Percentiles rank a stretch among this genome's conserved stretches.
These are phyloP conservation scores for Yamadazyma sp. DNA, from an alignment of 1,139 yeast species.

Conservation along the genomic window DNA sequence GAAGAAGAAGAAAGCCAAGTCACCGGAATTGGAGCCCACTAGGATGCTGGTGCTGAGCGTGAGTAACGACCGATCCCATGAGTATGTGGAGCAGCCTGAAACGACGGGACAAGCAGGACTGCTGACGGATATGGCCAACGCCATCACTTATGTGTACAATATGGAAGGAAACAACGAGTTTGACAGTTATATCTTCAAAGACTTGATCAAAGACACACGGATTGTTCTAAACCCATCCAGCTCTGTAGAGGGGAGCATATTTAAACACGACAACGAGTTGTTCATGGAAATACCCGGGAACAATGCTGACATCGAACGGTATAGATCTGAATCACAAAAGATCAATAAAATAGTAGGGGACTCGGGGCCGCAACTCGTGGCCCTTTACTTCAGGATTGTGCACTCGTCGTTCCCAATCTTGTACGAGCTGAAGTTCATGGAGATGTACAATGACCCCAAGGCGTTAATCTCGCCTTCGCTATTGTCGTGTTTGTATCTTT, in stretches of 20 bases:
- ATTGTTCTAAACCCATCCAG: conserved; percentile 10
- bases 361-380: conserved; percentile 12
- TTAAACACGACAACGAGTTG: conserved; percentile 6
- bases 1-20: conserved; percentile 10
- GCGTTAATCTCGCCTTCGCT: conserved; percentile 12
- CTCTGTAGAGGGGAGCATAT: conserved; percentile 8
- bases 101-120: background rate
- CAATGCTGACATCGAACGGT: conserved; percentile 1
- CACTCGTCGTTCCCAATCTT: conserved; percentile 16
- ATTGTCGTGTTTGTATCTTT: conserved; percentile 14
- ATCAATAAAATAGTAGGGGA: conserved; percentile 11
- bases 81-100: background rate
- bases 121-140: background rate
- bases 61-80: background rate
- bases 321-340: background rate
- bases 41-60: background rate
- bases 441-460: conserved; percentile 7
- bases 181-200: conserved; percentile 10
- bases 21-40: conserved; percentile 4
- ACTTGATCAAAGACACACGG: conserved; percentile 2
- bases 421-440: conserved; percentile 10
- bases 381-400: conserved; percentile 15
- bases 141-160: conserved; percentile 4
- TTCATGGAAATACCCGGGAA: conserved; percentile 10
- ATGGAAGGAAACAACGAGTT: conserved; percentile 15